phyloP scores from a whole-genome alignment of 352 stramenopile genomes.

The Pythium dissimile region DNA sequence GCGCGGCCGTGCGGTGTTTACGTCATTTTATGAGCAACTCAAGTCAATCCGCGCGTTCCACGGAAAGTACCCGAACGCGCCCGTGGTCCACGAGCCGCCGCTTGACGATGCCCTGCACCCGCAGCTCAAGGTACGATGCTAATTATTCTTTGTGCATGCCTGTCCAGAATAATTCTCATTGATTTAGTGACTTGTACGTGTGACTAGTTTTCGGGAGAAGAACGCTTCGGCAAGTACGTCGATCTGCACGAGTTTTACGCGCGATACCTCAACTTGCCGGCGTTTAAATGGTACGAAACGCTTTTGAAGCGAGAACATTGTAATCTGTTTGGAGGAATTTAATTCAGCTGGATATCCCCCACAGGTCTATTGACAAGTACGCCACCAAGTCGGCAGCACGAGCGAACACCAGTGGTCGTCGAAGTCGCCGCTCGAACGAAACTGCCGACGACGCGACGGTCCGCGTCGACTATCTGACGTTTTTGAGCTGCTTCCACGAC shows the following conservation, averaged over 20 bases:
- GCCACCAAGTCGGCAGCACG: neutral
- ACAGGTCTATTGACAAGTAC: conserved; percentile 30
- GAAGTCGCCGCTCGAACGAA: conserved; percentile 21
- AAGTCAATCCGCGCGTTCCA: conserved; percentile 84
- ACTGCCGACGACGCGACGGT: neutral
- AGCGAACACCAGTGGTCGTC: conserved; percentile 4
- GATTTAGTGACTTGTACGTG: no score
- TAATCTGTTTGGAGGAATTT: no score
- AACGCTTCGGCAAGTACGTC: conserved; percentile 89
- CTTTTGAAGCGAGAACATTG: no score
- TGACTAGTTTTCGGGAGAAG: conserved; percentile 81
- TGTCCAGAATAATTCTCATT: no score
- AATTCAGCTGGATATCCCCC: neutral
- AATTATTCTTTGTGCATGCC: neutral
- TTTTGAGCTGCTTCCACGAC: conserved; percentile 60
- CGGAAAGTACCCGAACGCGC: conserved; percentile 76
- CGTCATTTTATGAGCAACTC: conserved; percentile 87
- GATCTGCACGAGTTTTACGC: conserved; percentile 84
- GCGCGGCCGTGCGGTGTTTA: conserved; percentile 75
- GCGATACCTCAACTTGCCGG: conserved; percentile 71
- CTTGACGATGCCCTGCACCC: conserved; percentile 60
- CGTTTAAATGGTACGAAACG: conserved; percentile 41
- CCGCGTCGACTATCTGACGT: conserved; percentile 72
- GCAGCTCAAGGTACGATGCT: conserved; percentile 40
- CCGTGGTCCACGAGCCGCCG: conserved; percentile 61